Percentiles rank a stretch among this genome's conserved stretches.
These are phyloP conservation scores for Beta corolliflora DNA, from an alignment of 179 eudicot genomes.

Conservation along the genomic window DNA sequence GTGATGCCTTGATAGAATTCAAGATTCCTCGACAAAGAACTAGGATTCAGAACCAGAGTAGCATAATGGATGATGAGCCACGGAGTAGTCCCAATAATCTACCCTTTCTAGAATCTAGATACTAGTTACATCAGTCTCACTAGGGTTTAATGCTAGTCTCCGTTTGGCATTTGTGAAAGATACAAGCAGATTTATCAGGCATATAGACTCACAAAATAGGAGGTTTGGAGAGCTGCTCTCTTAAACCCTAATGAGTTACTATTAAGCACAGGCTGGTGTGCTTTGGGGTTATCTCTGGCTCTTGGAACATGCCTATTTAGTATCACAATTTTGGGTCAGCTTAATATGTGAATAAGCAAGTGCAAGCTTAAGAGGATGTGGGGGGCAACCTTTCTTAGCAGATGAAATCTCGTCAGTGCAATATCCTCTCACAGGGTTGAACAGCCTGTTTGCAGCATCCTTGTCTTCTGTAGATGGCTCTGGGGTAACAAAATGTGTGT, in stretches of 20 bases:
- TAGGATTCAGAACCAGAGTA: neutral
- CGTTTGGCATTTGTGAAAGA: neutral
- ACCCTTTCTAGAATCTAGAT: neutral
- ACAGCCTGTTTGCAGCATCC: slow-evolving; percentile 34
- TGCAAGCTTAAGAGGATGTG: slow-evolving; percentile 2
- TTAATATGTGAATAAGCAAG: neutral
- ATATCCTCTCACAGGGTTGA: slow-evolving; percentile 40
- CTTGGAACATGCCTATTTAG: neutral
- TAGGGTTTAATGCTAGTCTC: neutral
- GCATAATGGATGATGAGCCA: neutral
- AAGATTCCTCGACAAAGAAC: neutral
- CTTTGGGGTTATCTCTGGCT: neutral
- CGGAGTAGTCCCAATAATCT: neutral
- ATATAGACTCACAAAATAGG: neutral
- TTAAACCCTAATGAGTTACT: neutral
- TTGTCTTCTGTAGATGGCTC: slow-evolving; percentile 33
- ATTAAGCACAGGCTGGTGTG: neutral
- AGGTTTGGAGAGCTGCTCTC: neutral
- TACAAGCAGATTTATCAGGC: neutral
- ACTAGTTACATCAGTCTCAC: neutral
- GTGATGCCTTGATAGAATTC: neutral
- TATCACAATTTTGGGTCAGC: neutral
- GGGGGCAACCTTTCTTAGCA: slow-evolving; percentile 41
- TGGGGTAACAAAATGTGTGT: slow-evolving; percentile 32
- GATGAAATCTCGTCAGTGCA: slow-evolving; percentile 50